Conservation (phyloP, 768 basidiomycete genomes). For the Tulasnella sp. region DNA sequence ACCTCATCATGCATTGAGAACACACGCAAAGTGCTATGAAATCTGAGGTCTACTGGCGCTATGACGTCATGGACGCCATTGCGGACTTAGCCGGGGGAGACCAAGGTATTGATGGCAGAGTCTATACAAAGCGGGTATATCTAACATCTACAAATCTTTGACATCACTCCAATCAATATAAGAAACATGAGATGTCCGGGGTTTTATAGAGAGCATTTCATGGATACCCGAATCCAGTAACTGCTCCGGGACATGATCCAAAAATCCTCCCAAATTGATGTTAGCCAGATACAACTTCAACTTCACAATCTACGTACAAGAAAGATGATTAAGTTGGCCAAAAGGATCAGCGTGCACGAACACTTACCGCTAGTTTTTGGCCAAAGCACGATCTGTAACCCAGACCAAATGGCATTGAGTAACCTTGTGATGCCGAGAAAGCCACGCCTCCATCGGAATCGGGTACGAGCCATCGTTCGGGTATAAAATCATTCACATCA, state of each 20-base stretch:
- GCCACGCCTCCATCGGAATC: not conserved
- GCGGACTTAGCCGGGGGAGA: no score
- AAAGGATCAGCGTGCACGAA: not conserved
- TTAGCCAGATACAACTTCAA: conserved; percentile 7
- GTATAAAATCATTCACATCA: not conserved
- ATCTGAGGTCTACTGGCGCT: no score
- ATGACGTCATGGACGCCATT: no score
- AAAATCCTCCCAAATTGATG: conserved; percentile 2
- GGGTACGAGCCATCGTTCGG: conserved; percentile 6
- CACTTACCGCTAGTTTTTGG: conserved; percentile 3
- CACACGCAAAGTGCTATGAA: no score
- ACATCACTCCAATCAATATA: no score
- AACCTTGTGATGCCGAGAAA: not conserved
- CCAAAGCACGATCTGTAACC: conserved; percentile 6
- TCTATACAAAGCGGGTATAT: no score
- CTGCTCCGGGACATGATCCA: conserved; percentile 1
- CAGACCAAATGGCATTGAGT: not conserved
- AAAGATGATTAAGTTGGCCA: not conserved
- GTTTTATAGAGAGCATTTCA: no score
- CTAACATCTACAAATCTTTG: no score
- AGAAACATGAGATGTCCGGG: no score
- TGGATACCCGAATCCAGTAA: no score
- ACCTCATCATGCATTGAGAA: no score
- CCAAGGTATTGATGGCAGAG: no score
- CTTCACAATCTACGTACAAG: not conserved